Evolutionary conservation across 768 basidiomycete species (phyloP), one percentile per base, ranked within the genome.

Genomic region (Gloeopeniophorella convolvens): DNA sequence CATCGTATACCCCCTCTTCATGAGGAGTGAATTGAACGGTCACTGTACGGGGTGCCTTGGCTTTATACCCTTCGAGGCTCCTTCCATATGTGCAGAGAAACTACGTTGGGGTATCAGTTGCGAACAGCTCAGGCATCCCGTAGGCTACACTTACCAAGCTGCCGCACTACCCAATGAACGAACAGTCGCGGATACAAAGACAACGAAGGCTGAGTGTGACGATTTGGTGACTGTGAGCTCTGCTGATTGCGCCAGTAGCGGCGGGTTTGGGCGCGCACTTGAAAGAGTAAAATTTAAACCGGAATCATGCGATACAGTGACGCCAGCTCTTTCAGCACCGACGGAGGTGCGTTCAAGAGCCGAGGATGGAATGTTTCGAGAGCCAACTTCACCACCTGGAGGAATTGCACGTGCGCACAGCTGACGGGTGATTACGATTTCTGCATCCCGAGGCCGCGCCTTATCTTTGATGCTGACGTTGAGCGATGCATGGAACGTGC

Each of bases 281-380:
- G 31, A 30, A 34, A 27, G 16, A n/a, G 24, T 18, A 30, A 57
- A 55, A 28, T 55, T 43, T 32, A 57, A 28, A 21, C 56, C 56
- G 5, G 23, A 45, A 23, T 55, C 43, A 31, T 50, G 44, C 1
- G 52, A 57, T 30, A 57, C 48, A 2, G 15, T 36, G 34, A 55
- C 31, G 18, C 50, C 45, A 15, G 33, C 27, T 36, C 27, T 39
- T 32, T 47, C 50, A 6, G 16, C 16, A 15, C 11, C 46, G 3
- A 4, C 16, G 13, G 26, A n/a, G 2, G 5, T 23, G 26, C 23
- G 33, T 26, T n/a, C 26, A 20, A 30, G 15, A 18, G 11, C 34
- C 3, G 1, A 4, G 9, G 21, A 11, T 5, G 26, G 8, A 7
- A 8, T 4, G 18, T 24, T 42, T 7, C n/a, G 27, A 15, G 18